phyloP scores from a whole-genome alignment of 2,329 filamentous ascomycete species.

The Ophiocordyceps camponoti-saundersi region DNA sequence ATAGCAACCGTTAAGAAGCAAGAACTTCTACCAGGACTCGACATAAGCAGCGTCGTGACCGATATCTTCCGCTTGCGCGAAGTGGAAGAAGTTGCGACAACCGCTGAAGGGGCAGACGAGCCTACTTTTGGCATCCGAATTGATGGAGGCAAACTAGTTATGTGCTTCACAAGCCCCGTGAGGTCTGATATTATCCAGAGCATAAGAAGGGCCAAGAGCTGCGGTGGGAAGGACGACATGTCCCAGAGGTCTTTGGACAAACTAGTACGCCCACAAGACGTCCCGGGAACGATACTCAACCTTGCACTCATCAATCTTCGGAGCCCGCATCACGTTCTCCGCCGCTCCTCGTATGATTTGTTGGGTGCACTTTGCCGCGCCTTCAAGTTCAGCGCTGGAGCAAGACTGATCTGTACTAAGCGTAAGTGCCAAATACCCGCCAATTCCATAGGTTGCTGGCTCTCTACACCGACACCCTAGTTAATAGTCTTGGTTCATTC shows the following conservation, averaged over 20 bases:
- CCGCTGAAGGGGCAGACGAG: conserved; percentile 48
- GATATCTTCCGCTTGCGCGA: conserved; percentile 54
- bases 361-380: conserved; percentile 49
- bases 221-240: conserved; percentile 45
- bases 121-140: conserved; percentile 50
- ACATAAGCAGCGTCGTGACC: conserved; percentile 47
- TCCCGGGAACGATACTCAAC: conserved; percentile 52
- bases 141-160: conserved; percentile 52
- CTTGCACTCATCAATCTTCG: conserved; percentile 50
- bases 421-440: conserved; percentile 20
- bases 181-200: conserved; percentile 46
- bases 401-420: conserved; percentile 44
- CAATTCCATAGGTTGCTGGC: no score
- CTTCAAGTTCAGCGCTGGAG: conserved; percentile 47
- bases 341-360: conserved; percentile 50
- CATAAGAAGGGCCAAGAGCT: conserved; percentile 45
- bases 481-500: conserved; percentile 7
- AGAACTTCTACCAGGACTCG: conserved; percentile 45
- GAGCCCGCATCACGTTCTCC: conserved; percentile 40
- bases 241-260: conserved; percentile 45
- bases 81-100: conserved; percentile 48
- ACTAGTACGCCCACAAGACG: conserved; percentile 51
- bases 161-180: conserved; percentile 53
- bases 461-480: no score
- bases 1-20: conserved; percentile 53